Evolutionary conservation across 2,329 filamentous ascomycete genomes (phyloP), one percentile per base, ranked within the genome.

Genomic region (Amphichorda felina): DNA sequence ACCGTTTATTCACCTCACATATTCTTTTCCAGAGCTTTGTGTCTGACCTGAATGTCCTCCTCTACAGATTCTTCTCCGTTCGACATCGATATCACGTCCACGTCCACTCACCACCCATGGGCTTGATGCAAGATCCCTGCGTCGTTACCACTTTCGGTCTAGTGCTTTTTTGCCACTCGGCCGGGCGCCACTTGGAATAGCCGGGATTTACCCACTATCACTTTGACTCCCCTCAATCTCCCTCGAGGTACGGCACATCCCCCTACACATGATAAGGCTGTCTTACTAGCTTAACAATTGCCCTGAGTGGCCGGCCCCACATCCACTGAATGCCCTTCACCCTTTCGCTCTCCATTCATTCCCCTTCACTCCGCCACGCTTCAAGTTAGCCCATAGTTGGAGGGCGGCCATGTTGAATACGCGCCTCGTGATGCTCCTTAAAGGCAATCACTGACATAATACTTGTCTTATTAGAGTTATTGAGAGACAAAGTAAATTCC

Each of bases 91-190:
- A 11, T 17, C 31, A 33, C 24, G n/a, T n/a, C n/a, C 31, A 14
- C 17, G 10, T 33, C 31, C 17, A 25, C 22, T 33, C 19, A 13
- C 31, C 10, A 15, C 19, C 8, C 31, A n/a, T 18, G 31, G 31
- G 17, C 22, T 18, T 16, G 14, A 33, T 33, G 31, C 31, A 33
- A 16, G 19, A 33, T n/a, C 31, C 31, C 14, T 33, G 31, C 19
- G 15, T 16, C 31, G 7, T 24, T 18, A 6, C 31, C 31, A 5
- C n/a, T 33, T 25, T 24, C 31, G n/a, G 17, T 18, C 7, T 33
- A 33, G 31, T 19, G 18, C 22, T 6, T 19, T 33, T 33, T 10
- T 33, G 31, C 5, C 17, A n/a, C n/a, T n/a, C 21, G 10, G 21
- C 21, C 21, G 21, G 6, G 21, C 21, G 21, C 31, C 19, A 21